Conservation (phyloP, 305 asterid genomes). For the Andrographis paniculata region DNA sequence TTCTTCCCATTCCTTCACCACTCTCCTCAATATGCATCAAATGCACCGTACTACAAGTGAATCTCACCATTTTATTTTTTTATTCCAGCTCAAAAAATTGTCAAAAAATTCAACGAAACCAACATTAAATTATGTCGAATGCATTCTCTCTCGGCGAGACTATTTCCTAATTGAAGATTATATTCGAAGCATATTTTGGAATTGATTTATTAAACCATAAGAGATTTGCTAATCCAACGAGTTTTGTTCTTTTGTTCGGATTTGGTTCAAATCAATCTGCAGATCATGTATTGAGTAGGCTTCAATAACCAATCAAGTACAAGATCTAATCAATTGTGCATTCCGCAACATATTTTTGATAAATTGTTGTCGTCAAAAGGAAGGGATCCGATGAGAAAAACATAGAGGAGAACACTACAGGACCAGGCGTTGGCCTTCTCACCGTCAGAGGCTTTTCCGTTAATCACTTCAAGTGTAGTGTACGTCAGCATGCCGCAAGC, state of each 20-base stretch:
- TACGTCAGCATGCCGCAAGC: slow-evolving; percentile 90
- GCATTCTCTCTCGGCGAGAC: slow-evolving; percentile 42
- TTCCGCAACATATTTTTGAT: slow-evolving; percentile 57
- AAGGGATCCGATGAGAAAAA: slow-evolving; percentile 49
- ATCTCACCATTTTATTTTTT: slow-evolving; percentile 50
- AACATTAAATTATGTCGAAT: slow-evolving; percentile 70
- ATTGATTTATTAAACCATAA: slow-evolving; percentile 58
- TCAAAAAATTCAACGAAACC: slow-evolving; percentile 57
- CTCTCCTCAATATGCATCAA: slow-evolving; percentile 42
- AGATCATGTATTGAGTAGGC: slow-evolving; percentile 38
- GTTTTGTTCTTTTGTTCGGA: slow-evolving; percentile 47
- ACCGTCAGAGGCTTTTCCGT: slow-evolving; percentile 68
- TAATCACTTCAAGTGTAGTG: slow-evolving; percentile 80
- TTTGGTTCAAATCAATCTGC: slow-evolving; percentile 67
- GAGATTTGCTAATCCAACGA: slow-evolving; percentile 41
- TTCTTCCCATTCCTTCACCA: slow-evolving; percentile 35
- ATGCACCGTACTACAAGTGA: slow-evolving; percentile 33
- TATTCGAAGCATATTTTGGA: slow-evolving; percentile 19
- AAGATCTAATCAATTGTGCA: slow-evolving; percentile 36
- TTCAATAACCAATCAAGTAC: slow-evolving; percentile 67
- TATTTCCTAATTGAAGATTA: too few relatives aligned
- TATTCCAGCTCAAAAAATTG: slow-evolving; percentile 44
- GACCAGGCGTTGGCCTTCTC: slow-evolving; percentile 95
- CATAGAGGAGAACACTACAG: slow-evolving; percentile 67
- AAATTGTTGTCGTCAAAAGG: slow-evolving; percentile 73